These are phyloP conservation scores for Cercophora samala DNA, from an alignment of 495 filamentous ascomycete genomes.

Conservation along the genomic window DNA sequence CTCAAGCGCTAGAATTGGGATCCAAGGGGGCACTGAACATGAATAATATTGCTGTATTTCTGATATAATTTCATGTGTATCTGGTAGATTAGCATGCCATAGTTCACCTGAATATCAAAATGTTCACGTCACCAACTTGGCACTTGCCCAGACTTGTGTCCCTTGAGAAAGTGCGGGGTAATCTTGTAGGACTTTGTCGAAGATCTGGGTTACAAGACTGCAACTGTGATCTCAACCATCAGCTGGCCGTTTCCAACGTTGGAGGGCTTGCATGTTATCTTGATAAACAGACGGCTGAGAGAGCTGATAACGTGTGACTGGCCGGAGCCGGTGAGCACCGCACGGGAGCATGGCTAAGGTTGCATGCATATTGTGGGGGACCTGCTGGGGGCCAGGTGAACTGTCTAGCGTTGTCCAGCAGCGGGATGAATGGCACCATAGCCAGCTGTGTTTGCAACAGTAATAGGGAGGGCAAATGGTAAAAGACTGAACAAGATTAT, in stretches of 20 bases:
- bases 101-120: background rate
- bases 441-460: background rate
- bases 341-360: constrained; percentile 2
- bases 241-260: background rate
- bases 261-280: background rate
- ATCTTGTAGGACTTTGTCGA: background rate
- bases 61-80: background rate
- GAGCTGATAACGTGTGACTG: constrained; percentile 5
- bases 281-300: background rate
- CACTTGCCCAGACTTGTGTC: background rate
- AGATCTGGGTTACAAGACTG: background rate
- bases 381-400: background rate
- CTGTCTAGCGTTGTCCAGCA: background rate
- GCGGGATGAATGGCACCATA: background rate
- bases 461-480: background rate
- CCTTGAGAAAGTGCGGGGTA: background rate
- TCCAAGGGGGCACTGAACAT: too few species aligned
- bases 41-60: too few species aligned
- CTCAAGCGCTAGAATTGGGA: too few species aligned
- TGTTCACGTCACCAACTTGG: background rate
- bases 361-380: constrained; percentile 8
- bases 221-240: background rate
- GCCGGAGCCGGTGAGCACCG: background rate
- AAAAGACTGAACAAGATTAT: background rate
- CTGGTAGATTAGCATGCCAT: background rate